phyloP scores from a whole-genome alignment of 1,139 yeast genomes.

The Groenewaldozyma auringiensis region DNA sequence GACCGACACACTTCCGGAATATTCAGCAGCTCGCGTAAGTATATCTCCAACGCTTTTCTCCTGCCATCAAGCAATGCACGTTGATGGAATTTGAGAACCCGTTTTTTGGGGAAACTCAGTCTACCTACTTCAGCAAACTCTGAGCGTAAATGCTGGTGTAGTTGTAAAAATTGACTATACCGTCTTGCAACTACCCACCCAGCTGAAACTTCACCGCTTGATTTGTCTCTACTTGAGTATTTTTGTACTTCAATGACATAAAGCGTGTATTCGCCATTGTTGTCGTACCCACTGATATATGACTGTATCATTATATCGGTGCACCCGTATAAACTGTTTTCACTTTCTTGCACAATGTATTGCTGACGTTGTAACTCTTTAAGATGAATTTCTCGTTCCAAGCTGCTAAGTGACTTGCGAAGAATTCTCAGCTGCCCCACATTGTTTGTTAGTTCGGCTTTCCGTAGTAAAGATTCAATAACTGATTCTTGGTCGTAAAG shows the following conservation, averaged over 20 bases:
- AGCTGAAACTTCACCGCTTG: conserved; percentile 45
- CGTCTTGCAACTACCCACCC: conserved; percentile 90
- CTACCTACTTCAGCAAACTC: conserved; percentile 45
- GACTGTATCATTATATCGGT: conserved; percentile 61
- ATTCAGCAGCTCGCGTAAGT: conserved; percentile 48
- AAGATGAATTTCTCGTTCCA: conserved; percentile 60
- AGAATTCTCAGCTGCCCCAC: conserved; percentile 59
- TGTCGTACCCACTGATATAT: conserved; percentile 45
- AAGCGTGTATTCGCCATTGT: conserved; percentile 53
- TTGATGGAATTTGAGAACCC: conserved; percentile 57
- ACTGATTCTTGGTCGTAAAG: conserved; percentile 57
- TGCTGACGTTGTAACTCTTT: conserved; percentile 75
- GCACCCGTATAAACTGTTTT: conserved; percentile 67
- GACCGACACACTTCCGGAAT: conserved; percentile 69
- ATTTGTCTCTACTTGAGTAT: conserved; percentile 33
- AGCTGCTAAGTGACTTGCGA: conserved; percentile 54
- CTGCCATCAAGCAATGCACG: conserved; percentile 59
- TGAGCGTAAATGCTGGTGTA: conserved; percentile 56
- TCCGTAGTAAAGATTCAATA: conserved; percentile 56
- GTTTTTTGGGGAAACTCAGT: conserved; percentile 56
- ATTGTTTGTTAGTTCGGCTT: conserved; percentile 80
- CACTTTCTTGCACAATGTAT: conserved; percentile 73
- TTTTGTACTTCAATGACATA: conserved; percentile 75
- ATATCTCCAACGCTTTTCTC: conserved; percentile 51
- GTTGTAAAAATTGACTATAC: conserved; percentile 70